Percentiles rank a stretch among this genome's conserved stretches.
phyloP scores from a whole-genome alignment of 2,329 filamentous ascomycete species.

The Coleophoma cylindrospora region DNA sequence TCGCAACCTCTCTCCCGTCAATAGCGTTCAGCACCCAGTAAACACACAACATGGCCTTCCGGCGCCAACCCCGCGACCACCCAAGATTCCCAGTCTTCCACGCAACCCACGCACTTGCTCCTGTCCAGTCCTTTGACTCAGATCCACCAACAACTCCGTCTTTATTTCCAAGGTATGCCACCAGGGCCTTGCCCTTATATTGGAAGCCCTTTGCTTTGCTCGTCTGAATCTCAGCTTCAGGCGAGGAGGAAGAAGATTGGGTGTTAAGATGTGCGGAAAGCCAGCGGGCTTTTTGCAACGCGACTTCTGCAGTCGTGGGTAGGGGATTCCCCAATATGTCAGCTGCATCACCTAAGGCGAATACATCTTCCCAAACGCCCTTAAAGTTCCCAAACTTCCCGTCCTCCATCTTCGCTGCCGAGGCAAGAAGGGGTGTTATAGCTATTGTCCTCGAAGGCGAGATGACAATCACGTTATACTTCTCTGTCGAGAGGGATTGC shows the following conservation, averaged over 20 bases:
- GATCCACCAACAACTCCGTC: constrained; percentile 35
- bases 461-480: constrained; percentile 34
- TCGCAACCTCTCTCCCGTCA: constrained; percentile 29
- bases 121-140: constrained; percentile 31
- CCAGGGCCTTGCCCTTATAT: constrained; percentile 30
- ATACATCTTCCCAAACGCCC: constrained; percentile 38
- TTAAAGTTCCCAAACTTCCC: constrained; percentile 29
- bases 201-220: constrained; percentile 19
- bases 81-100: constrained; percentile 33
- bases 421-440: constrained; percentile 39
- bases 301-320: constrained; percentile 69
- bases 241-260: not conserved
- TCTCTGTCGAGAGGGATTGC: constrained; percentile 16
- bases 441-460: constrained; percentile 36
- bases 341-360: constrained; percentile 65
- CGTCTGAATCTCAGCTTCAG: constrained; percentile 5
- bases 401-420: constrained; percentile 25
- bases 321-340: constrained; percentile 46
- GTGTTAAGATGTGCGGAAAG: constrained; percentile 43
- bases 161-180: constrained; percentile 35
- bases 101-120: constrained; percentile 34
- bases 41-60: constrained; percentile 25
- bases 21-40: constrained; percentile 27
- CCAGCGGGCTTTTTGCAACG: constrained; percentile 65
- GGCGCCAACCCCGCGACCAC: constrained; percentile 29